Conservation (phyloP, 495 filamentous ascomycete genomes). For the Hypoxylon lienhwacheense region DNA sequence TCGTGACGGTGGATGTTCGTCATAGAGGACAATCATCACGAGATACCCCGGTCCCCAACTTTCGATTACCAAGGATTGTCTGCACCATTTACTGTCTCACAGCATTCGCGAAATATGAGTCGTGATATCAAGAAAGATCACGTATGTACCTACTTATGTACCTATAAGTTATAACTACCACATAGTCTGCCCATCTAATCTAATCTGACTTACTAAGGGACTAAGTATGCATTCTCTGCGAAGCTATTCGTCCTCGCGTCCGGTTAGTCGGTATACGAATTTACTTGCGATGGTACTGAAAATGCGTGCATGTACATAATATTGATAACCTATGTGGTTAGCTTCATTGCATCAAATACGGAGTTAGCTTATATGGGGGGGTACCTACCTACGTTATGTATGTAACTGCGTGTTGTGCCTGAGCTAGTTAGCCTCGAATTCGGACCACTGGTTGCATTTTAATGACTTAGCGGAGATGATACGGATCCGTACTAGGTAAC, state of each 20-base stretch:
- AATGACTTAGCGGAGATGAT: constrained; percentile 15
- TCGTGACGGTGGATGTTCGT: constrained; percentile 16
- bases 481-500: too few relatives aligned
- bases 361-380: constrained; percentile 10
- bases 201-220: too few relatives aligned
- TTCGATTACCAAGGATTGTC: constrained; percentile 4
- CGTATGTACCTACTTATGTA: too few relatives aligned
- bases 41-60: constrained; percentile 15
- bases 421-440: constrained; percentile 20
- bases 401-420: constrained; percentile 21
- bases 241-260: constrained; percentile 21
- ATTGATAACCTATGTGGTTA: constrained; percentile 22
- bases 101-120: constrained; percentile 3
- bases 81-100: constrained; percentile 1
- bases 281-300: constrained; percentile 33
- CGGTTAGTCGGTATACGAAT: constrained; percentile 18
- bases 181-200: constrained; percentile 13
- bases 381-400: constrained; percentile 13
- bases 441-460: constrained; percentile 11
- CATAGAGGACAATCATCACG: constrained; percentile 32
- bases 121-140: constrained; percentile 16
- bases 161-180: too few relatives aligned
- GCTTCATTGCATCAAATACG: too few relatives aligned
- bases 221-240: constrained; percentile 7
- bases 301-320: too few relatives aligned